Evolutionary conservation across 2,329 filamentous ascomycete genomes (phyloP).

Genomic region (Onygena corvina): DNA sequence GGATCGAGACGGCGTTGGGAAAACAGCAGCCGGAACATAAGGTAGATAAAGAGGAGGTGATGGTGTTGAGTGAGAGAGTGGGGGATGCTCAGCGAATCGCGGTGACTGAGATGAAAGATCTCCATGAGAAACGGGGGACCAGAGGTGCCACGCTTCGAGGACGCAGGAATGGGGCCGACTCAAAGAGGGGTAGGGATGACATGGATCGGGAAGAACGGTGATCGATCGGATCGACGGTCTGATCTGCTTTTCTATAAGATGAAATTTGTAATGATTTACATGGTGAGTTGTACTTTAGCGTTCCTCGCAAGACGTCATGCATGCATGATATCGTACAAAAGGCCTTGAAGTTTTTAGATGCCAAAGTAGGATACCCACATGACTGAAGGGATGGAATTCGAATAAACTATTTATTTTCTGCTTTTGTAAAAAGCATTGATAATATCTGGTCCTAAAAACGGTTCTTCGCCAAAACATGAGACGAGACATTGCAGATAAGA

Average conservation of each 20-base stretch:
- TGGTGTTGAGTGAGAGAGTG: conserved; percentile 64
- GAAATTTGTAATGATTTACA: neutral
- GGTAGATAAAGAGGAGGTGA: conserved; percentile 66
- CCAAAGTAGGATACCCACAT: too few species aligned
- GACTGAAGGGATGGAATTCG: too few species aligned
- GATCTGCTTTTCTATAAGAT: neutral
- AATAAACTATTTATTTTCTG: too few species aligned
- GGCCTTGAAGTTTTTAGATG: conserved; percentile 1
- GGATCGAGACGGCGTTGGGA: conserved; percentile 72
- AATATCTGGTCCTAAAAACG: neutral
- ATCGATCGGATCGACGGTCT: conserved; percentile 15
- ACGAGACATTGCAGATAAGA: neutral
- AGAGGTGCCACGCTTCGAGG: conserved; percentile 38
- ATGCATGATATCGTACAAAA: neutral
- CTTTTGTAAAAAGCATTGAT: too few species aligned
- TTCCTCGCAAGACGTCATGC: neutral
- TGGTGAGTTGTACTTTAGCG: neutral
- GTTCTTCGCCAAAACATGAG: too few species aligned
- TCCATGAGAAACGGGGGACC: conserved; percentile 54
- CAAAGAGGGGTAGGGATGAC: conserved; percentile 45
- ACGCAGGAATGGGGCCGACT: conserved; percentile 40
- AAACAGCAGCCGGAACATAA: conserved; percentile 60
- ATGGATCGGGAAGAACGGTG: conserved; percentile 69
- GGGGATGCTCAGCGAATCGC: conserved; percentile 73
- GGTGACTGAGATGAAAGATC: conserved; percentile 65